These are phyloP conservation scores for Aquanectria penicillioides DNA, from an alignment of 2,329 filamentous ascomycete genomes.

Conservation along the genomic window DNA sequence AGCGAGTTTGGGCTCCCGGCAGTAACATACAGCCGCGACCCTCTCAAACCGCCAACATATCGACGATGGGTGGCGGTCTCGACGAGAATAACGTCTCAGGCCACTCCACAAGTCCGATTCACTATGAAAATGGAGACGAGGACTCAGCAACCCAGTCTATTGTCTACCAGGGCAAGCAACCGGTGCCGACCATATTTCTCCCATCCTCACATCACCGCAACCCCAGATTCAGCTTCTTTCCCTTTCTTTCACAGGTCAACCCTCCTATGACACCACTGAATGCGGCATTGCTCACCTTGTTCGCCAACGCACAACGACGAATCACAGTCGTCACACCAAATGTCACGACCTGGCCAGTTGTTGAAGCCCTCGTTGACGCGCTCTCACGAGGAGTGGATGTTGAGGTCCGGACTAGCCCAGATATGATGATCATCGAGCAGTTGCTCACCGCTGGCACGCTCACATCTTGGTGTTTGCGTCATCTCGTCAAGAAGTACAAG, in stretches of 20 bases:
- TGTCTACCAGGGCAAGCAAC: conserved; percentile 31
- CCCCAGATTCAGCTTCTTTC: conserved; percentile 69
- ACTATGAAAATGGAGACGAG: conserved; percentile 20
- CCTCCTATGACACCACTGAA: conserved; percentile 76
- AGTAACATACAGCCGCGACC: conserved; percentile 27
- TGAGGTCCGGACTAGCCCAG: conserved; percentile 71
- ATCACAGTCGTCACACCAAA: conserved; percentile 84
- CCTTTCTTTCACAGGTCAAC: conserved; percentile 59
- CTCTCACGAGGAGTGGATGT: conserved; percentile 75
- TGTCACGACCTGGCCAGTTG: conserved; percentile 73
- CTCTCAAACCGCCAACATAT: neutral
- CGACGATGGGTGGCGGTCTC: neutral
- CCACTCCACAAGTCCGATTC: conserved; percentile 18
- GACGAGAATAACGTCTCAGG: neutral
- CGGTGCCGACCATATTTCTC: conserved; percentile 69
- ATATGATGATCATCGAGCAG: conserved; percentile 83
- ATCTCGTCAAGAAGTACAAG: conserved; percentile 66
- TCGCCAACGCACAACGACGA: conserved; percentile 64
- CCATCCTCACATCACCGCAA: conserved; percentile 80
- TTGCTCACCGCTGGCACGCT: conserved; percentile 82
- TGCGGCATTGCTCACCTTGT: conserved; percentile 67
- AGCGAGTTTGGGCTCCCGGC: conserved; percentile 68
- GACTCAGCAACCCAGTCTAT: conserved; percentile 45
- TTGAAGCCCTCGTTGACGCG: conserved; percentile 69
- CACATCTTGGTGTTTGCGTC: conserved; percentile 71